Base-by-base conservation (phyloP, 2,329 filamentous ascomycete genomes). In the Diaporthe citrichinensis region DNA sequence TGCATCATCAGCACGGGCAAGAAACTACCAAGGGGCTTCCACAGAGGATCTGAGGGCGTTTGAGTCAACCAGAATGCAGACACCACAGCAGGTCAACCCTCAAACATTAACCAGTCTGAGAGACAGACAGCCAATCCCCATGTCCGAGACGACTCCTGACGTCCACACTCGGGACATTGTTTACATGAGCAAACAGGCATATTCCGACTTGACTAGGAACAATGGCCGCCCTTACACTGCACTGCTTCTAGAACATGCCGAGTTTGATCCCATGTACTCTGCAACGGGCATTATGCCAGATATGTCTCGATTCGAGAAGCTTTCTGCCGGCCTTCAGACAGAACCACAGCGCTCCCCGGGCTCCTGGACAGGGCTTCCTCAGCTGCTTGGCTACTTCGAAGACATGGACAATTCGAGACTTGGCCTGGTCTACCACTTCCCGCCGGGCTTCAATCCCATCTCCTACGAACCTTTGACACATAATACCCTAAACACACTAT, bases 381-480 rank as follows among this genome's bases (percentile, higher is more conserved):
- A 89, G 31, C 84, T 93, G 59, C 83, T 93, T 17, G 92, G 90
- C 3, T 96, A 95, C 80, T 95, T 95, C 79, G 94, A 96, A 81
- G 94, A 96, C 79, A 88, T 93, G 72, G 89, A 91, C 25, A 87
- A 90, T 72, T 92, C 94, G 0, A 89, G 94, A 14, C 90, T 95
- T 72, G 94, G 94, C 7, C 86, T 96, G 15, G 89, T 96, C 15
- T 96, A 95, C 79, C 92, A 94, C 68, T 90, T 96, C 41, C 94
- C 94, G 2, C 87, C 90, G 1, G 87, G 89, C 12, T 93, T 94
- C 83, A 89, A 90, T 77, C 86, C 91, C 14, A 86, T 91, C 14
- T 88, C 88, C 4, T 88, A 90, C 53, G 88, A 90, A 74, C 84
- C 85, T 34, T 83, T 87, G 14, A 89, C 88, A 0, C 86, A 88